A percentile compares a stretch with the other conserved stretches of the same genome.
These are phyloP conservation scores for Rhizomucor pusillus DNA, from an alignment of 371 early-diverging fungal genomes.

Conservation along the genomic window DNA sequence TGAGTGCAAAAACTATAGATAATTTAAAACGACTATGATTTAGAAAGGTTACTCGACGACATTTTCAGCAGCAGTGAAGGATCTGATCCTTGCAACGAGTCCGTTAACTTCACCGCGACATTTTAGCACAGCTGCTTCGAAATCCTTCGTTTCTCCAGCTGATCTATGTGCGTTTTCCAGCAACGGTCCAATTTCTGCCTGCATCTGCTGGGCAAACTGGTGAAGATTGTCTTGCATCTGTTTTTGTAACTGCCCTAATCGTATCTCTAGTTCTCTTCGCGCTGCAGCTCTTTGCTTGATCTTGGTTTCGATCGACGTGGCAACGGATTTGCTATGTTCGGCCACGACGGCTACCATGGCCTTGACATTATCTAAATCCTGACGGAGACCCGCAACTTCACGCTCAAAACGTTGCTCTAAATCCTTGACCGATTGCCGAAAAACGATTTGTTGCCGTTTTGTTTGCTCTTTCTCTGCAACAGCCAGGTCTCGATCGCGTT, in stretches of 20 bases:
- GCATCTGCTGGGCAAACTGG: constrained; percentile 21
- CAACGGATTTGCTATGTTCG: constrained; percentile 12
- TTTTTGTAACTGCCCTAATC: constrained; percentile 4
- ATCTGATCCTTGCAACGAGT: constrained; percentile 32
- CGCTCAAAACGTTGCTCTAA: constrained; percentile 27
- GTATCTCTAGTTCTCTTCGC: constrained; percentile 5
- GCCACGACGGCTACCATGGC: constrained; percentile 21
- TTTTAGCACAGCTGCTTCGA: constrained; percentile 23
- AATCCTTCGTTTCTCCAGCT: constrained; percentile 17
- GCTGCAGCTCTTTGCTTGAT: constrained; percentile 8
- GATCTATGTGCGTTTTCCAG: constrained; percentile 14
- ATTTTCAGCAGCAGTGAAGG: constrained; percentile 32
- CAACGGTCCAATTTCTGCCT: constrained; percentile 20
- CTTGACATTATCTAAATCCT: constrained; percentile 18
- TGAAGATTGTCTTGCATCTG: constrained; percentile 21
- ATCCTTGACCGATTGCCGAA: constrained; percentile 22
- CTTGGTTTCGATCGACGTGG: constrained; percentile 6
- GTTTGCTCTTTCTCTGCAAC: constrained; percentile 34
- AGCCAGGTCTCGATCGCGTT: constrained; percentile 34
- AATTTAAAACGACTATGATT: too few relatives aligned
- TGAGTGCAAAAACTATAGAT: too few relatives aligned
- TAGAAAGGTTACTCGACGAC: too few relatives aligned
- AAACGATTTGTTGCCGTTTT: constrained; percentile 25
- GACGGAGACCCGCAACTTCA: constrained; percentile 25
- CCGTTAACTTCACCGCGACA: constrained; percentile 43